Conservation (phyloP, 768 basidiomycete species). For the Kwoniella dejecticola region DNA sequence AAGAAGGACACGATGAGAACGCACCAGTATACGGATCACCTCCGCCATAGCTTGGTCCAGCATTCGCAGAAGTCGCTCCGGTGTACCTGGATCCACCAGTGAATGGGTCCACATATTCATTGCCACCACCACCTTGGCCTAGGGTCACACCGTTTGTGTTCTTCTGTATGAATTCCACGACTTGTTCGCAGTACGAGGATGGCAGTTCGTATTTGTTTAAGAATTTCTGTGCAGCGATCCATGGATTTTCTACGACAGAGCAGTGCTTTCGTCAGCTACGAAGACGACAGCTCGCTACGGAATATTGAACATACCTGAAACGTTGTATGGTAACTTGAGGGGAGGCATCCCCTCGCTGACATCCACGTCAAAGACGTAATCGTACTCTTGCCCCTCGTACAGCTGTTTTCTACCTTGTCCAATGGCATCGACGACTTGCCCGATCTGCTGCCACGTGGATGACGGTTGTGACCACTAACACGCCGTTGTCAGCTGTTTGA, state of each 20-base stretch:
- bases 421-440: constrained; percentile 93
- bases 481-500: constrained; percentile 14
- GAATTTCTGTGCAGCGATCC: constrained; percentile 84
- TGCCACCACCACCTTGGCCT: constrained; percentile 53
- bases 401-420: constrained; percentile 86
- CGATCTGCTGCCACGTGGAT: constrained; percentile 84
- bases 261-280: neutral
- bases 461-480: constrained; percentile 75
- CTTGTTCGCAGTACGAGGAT: constrained; percentile 77
- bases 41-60: constrained; percentile 18
- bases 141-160: constrained; percentile 79
- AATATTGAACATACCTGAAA: constrained; percentile 67
- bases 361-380: constrained; percentile 99
- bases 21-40: constrained; percentile 52
- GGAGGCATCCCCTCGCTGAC: constrained; percentile 89
- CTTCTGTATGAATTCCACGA: constrained; percentile 90
- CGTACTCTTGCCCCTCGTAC: constrained; percentile 92
- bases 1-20: constrained; percentile 4
- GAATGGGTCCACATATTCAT: constrained; percentile 78
- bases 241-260: constrained; percentile 75
- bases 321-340: constrained; percentile 91
- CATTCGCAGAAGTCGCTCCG: constrained; percentile 24
- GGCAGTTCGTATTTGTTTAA: constrained; percentile 81
- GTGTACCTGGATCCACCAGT: constrained; percentile 65
- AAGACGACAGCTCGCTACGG: no score